Conservation (phyloP, 2,329 filamentous ascomycete genomes). For the Diplodia seriata region DNA sequence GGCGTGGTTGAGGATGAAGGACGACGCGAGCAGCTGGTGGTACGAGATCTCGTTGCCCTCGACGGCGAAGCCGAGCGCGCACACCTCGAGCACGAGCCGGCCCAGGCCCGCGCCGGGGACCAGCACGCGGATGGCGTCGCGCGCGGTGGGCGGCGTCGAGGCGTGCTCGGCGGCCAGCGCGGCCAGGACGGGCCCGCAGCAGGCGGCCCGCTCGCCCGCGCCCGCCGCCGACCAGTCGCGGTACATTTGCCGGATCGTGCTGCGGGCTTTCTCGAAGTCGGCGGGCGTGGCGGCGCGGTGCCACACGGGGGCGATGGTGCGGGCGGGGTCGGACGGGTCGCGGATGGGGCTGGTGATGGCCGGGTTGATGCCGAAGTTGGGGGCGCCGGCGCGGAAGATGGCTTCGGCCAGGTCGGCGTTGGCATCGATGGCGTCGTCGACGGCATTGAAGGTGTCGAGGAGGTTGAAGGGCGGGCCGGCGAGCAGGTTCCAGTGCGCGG, state of each 20-base stretch:
- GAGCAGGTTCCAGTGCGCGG: slow-evolving; percentile 82
- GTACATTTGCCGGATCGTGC: slow-evolving; percentile 91
- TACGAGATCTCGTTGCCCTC: slow-evolving; percentile 97
- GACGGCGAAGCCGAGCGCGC: slow-evolving; percentile 71
- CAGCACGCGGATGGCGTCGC: slow-evolving; percentile 66
- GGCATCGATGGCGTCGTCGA: slow-evolving; percentile 86
- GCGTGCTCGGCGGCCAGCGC: slow-evolving; percentile 64
- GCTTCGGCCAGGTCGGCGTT: slow-evolving; percentile 84
- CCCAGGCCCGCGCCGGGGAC: slow-evolving; percentile 91
- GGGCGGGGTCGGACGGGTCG: slow-evolving; percentile 34
- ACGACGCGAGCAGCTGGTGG: slow-evolving; percentile 89
- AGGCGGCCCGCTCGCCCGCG: slow-evolving; percentile 72
- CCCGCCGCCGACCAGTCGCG: slow-evolving; percentile 92
- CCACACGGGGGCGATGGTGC: slow-evolving; percentile 65
- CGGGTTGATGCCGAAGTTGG: slow-evolving; percentile 53
- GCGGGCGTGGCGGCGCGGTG: slow-evolving; percentile 71
- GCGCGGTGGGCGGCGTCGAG: slow-evolving; percentile 27
- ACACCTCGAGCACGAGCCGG: slow-evolving; percentile 87
- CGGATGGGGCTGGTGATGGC: slow-evolving; percentile 47
- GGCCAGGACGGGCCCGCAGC: slow-evolving; percentile 75
- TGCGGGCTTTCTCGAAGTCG: slow-evolving; percentile 90
- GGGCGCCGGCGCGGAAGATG: slow-evolving; percentile 66
- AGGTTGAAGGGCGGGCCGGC: slow-evolving; percentile 82
- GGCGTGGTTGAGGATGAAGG: slow-evolving; percentile 75
- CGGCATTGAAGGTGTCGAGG: slow-evolving; percentile 75